Base-by-base conservation (phyloP, 2,329 filamentous ascomycete species). In the Sclerotinia borealis region DNA sequence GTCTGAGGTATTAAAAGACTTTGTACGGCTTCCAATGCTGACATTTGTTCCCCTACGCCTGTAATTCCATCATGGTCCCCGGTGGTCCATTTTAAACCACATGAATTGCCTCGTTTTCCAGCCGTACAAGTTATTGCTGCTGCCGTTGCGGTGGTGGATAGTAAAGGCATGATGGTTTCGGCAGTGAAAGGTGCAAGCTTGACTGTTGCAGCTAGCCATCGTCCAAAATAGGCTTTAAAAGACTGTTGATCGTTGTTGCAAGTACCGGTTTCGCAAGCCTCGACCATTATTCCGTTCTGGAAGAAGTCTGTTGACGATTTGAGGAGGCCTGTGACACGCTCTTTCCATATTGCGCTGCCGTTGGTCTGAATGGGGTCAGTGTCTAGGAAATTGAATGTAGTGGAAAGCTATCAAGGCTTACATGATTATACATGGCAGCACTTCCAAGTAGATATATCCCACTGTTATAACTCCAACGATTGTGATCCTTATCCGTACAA, bases 381-480 rank as follows among this genome's bases (percentile, higher is more conserved):
- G 11, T 49, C 4, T 43, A 5, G 10, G n/a, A 29, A 15, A 10
- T 43, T 4, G 47, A 17, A 29, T 25, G 4, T 7, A 19, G 27
- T 8, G 17, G 41, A 25, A 29, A 34, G 36, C 1, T 3, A 4
- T 29, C 15, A 10, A 58, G 37, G 49, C 54, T 70, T 73, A 80
- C 79, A 39, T 87, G 73, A 64, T 80, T 80, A 64, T 75, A 77
- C 70, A 79, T 76, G 63, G 75, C 75, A 2, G 78, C 76, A 4
- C 72, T 82, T 11, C 87, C 87, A 7, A 84, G 79, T 45, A 91
- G 79, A 71, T 86, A 86, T 8, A 82, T 81, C 25, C 86, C 88
- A 5, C 82, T 80, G 70, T 90, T 90, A 76, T 89, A 89, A 0
- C 83, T 82, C 78, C 86, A 91, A 68, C 88, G 85, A 64, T 85